Base-by-base conservation (phyloP, 2,329 filamentous ascomycete genomes). In the Periconia sp. region DNA sequence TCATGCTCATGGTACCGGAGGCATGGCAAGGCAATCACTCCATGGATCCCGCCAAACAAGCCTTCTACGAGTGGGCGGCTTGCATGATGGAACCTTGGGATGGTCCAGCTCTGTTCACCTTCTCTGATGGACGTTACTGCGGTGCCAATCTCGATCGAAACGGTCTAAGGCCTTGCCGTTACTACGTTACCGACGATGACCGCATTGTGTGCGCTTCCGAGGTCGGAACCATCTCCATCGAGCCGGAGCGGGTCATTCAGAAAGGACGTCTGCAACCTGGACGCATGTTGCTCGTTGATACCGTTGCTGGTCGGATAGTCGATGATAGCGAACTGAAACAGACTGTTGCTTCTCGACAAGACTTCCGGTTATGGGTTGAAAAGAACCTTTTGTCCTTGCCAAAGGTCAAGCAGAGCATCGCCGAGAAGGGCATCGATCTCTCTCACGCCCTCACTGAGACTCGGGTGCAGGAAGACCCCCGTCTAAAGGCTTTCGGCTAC, bases 31-130 rank as follows among this genome's bases (percentile, higher is more conserved):
- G 92, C 49, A 96, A 96, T 72, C 78, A 85, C 25, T 79, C 85
- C 47, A 95, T 97, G 87, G 92, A 96, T 62, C 89, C 91, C 43
- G 88, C 89, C 65, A 97, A 97, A 77, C 89, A 92, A 46, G 92
- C 92, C 37, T 97, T 96, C 75, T 97, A 97, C 74, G 92, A 97
- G 72, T 97, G 92, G 91, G 92, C 92, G 63, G 92, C 91, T 56
- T 97, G 92, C 72, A 88, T 95, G 79, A 97, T 97, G 92, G 92
- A 97, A 77, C 92, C 92, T 12, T 97, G 92, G 92, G 92, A 97
- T 73, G 92, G 92, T 13, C 92, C 92, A 23, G 92, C 92, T 42
- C 83, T 97, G 22, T 97, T 97, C 78, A 96, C 92, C 5, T 97
- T 97, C 73, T 90, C 92, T 19, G 92, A 97, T 70, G 92, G 92